These are phyloP conservation scores for Pelargonium myrrhifolium DNA, from an alignment of 441 rosid species.

Conservation along the genomic window DNA sequence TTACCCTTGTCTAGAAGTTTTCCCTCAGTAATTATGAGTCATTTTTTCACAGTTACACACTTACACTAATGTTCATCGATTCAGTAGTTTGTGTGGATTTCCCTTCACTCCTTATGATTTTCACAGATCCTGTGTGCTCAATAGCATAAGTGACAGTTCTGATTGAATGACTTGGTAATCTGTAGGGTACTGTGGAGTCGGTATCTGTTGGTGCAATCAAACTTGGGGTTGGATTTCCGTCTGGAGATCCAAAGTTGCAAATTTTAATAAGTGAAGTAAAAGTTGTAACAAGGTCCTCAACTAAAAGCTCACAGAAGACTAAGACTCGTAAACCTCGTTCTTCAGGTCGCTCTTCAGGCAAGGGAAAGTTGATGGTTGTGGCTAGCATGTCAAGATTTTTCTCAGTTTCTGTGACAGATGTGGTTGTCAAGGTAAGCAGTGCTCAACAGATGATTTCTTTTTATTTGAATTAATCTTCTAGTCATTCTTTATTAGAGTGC, in stretches of 20 bases:
- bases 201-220: constrained; percentile 84
- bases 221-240: constrained; percentile 83
- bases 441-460: constrained; percentile 5
- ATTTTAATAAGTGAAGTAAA: constrained; percentile 73
- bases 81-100: background rate
- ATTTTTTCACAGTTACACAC: too few relatives aligned
- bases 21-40: background rate
- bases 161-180: constrained; percentile 21
- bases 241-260: constrained; percentile 90
- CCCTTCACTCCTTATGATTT: background rate
- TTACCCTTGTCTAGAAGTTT: background rate
- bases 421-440: constrained; percentile 65
- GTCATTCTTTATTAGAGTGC: background rate
- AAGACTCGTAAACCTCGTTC: constrained; percentile 46
- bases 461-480: background rate
- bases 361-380: constrained; percentile 89
- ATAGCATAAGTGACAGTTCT: background rate
- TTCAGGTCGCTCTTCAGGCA: constrained; percentile 37
- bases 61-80: too few relatives aligned
- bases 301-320: constrained; percentile 39
- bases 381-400: constrained; percentile 84
- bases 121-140: background rate
- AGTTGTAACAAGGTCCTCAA: constrained; percentile 70
- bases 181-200: constrained; percentile 92
- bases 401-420: constrained; percentile 77